A percentile compares a stretch with the other conserved stretches of the same genome.
phyloP scores from a whole-genome alignment of 768 basidiomycete genomes.

The Lactarius hengduanensis region DNA sequence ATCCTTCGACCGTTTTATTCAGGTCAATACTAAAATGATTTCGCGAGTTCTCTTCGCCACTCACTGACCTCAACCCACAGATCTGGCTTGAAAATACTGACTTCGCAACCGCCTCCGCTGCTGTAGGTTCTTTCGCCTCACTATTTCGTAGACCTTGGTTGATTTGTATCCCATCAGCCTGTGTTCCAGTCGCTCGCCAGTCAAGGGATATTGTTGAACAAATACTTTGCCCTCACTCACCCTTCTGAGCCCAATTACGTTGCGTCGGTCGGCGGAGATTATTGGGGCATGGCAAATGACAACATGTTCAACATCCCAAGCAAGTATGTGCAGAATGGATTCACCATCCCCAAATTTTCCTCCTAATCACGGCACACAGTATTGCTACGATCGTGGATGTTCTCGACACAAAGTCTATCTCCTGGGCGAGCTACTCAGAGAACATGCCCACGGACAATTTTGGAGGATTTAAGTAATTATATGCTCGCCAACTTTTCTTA shows the following conservation, averaged over 20 bases:
- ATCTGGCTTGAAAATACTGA: slow-evolving; percentile 18
- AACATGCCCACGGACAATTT: slow-evolving; percentile 52
- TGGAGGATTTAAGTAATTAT: slow-evolving; percentile 23
- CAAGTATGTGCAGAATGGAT: slow-evolving; percentile 3
- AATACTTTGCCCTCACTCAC: slow-evolving; percentile 16
- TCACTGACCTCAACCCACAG: not conserved
- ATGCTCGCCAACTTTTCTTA: not conserved
- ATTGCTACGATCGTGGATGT: slow-evolving; percentile 17
- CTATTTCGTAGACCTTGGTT: not conserved
- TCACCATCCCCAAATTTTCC: not conserved
- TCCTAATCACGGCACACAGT: not conserved
- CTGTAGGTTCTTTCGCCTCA: slow-evolving; percentile 5
- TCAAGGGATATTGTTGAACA: slow-evolving; percentile 10
- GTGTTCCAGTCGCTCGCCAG: slow-evolving; percentile 8
- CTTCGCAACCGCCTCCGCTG: slow-evolving; percentile 1
- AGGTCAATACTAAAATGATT: not conserved
- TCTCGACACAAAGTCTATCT: slow-evolving; percentile 6
- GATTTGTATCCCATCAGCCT: not conserved
- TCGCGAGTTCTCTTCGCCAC: not conserved
- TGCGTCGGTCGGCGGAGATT: slow-evolving; percentile 6
- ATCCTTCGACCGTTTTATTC: slow-evolving; percentile 17
- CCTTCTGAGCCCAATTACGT: slow-evolving; percentile 23
- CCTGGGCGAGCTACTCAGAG: slow-evolving; percentile 40
- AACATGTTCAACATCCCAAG: slow-evolving; percentile 9
- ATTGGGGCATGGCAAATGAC: slow-evolving; percentile 17